Base-by-base conservation (phyloP, 176 grass and related monocot species). In the Paspalum notatum region DNA sequence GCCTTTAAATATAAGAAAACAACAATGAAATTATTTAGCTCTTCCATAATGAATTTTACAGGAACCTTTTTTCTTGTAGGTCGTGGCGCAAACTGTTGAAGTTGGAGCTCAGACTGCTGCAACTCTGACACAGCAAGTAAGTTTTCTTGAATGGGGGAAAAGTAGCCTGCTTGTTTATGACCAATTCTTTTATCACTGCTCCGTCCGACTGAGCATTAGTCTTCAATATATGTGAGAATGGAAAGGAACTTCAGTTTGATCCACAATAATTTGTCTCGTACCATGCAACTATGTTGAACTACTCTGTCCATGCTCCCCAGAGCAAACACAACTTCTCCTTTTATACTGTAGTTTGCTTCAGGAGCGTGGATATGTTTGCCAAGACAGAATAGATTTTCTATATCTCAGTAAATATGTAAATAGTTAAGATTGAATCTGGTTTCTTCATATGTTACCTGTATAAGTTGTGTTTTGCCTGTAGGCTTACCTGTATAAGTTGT, bases 71-170 rank as follows among this genome's bases (percentile, higher is more conserved):
- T 81, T 27, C 10, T 77, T 84, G 57, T 85, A 99, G 93, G 97
- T 96, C 78, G 89, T 99, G 81, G 93, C 82, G 55, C 97, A 99
- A 90, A 99, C 97, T 80, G 78, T 99, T 82, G 97, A 99, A 78
- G 91, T 99, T 17, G 97, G 97, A 68, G 76, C 97, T 89, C 97
- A 96, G 83, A 99, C 97, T 86, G 97, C 97, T 80, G 83, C 82
- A 76, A 85, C 84, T 82, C 84, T 99, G 63, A 84, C 91, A 42
- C 88, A 94, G 40, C 97, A 99, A 86, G 97, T 96, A 93, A 91
- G 87, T 78, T 88, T 47, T 82, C 44, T 80, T 37, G n/a, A 70
- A 47, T 1, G 39, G 8, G 20, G 66, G 68, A 61, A n/a, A n/a
- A n/a, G n/a, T 61, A n/a, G 3, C 57, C 13, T 85, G 25, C 62